phyloP scores from a whole-genome alignment of 208 protist species.

The Wallacemonas sp. region DNA sequence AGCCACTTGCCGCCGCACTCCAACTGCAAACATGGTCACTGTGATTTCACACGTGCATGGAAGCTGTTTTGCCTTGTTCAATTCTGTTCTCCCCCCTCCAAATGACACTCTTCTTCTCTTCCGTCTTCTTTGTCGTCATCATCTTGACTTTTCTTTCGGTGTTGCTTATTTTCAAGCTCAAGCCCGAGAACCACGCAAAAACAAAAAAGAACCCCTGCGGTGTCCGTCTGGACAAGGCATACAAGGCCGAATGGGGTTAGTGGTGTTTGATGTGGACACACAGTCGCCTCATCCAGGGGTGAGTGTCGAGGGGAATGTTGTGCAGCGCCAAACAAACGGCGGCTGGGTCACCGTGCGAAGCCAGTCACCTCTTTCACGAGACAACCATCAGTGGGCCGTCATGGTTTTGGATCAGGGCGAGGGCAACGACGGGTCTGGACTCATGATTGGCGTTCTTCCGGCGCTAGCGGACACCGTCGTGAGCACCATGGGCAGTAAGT shows the following conservation, averaged over 20 bases:
- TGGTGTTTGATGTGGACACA: slow-evolving; percentile 82
- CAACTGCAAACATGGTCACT: too few species aligned
- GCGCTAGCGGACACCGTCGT: slow-evolving; percentile 44
- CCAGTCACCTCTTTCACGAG: slow-evolving; percentile 56
- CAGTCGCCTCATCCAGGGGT: slow-evolving; percentile 86
- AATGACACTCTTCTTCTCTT: too few species aligned
- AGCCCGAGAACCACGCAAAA: neutral
- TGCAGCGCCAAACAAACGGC: slow-evolving; percentile 85
- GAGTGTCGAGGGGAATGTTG: slow-evolving; percentile 58
- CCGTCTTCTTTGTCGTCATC: too few species aligned
- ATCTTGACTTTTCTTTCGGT: too few species aligned
- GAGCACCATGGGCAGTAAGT: slow-evolving; percentile 79
- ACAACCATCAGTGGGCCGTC: slow-evolving; percentile 87
- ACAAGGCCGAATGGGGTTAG: slow-evolving; percentile 63
- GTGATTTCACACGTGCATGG: too few species aligned
- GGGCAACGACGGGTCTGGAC: slow-evolving; percentile 79
- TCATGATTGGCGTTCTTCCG: slow-evolving; percentile 91
- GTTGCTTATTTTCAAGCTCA: too few species aligned
- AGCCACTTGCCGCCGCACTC: too few species aligned
- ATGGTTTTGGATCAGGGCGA: slow-evolving; percentile 90
- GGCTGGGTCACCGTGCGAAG: slow-evolving; percentile 91
- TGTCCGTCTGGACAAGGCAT: neutral
- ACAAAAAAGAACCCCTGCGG: neutral
- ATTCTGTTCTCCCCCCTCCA: too few species aligned
- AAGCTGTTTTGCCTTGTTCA: too few species aligned